Base-by-base conservation (phyloP, 2,329 filamentous ascomycete genomes). In the Paracoccidioides lutzii region DNA sequence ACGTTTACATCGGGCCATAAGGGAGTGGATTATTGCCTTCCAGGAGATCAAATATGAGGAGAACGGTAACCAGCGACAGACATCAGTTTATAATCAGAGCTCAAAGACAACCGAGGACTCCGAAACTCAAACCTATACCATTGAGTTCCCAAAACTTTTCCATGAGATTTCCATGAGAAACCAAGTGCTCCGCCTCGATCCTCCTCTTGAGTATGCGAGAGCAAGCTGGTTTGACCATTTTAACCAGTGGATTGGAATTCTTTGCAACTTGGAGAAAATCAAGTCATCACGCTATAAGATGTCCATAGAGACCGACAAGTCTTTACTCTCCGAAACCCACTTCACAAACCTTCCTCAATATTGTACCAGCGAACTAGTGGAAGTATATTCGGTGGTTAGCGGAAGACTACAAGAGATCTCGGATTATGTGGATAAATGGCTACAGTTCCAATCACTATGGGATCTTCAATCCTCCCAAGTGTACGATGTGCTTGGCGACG, bases 391-490 rank as follows among this genome's bases (percentile, higher is more conserved):
- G 38, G 84, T 85, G 0, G 81, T 98, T 8, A 90, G 97, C 70
- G 82, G 81, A 61, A 95, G 93, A 71, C 75, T 98, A 4, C 77
- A 79, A 14, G 83, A 87, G 45, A 88, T 97, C 37, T 82, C 87
- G 41, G 78, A 78, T 3, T 98, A 98, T 63, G 89, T 98, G 8
- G 90, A 96, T 68, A 94, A 97, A 71, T 98, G 93, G 93, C 78
- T 98, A 48, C 93, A 96, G 64, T 98, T 97, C 73, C 93, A 98
- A 71, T 97, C 91, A 5, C 79, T 98, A 0, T 98, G 93, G 93
- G 93, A 98, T 75, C 78, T 98, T 56, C 91, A 95, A 68, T 89
- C 91, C 2, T 91, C 96, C 60, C 88, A 96, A 63, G 90, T 98
- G 1, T 95, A 96, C 66, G 89, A 95, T 59, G 82, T 88, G 53